Evolutionary conservation across 176 grass and related monocot genomes (phyloP).

Genomic region (Saccharum officinarum): DNA sequence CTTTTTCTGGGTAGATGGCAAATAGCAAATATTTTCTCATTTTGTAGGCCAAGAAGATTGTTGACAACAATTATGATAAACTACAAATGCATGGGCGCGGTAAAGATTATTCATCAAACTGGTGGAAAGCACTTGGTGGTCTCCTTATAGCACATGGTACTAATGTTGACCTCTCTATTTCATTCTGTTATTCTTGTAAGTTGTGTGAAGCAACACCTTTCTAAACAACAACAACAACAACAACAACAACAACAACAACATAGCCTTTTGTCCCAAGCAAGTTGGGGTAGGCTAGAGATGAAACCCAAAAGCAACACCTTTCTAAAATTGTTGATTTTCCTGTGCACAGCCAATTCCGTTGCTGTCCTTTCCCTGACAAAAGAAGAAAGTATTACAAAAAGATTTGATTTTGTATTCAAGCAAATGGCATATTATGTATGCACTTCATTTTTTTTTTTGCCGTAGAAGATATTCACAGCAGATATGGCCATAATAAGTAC

Average conservation of each 20-base stretch:
- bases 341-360: not conserved
- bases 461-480: not conserved
- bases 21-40: constrained; percentile 19
- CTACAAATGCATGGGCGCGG: constrained; percentile 84
- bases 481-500: not conserved
- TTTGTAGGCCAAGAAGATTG: constrained; percentile 79
- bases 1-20: constrained; percentile 3
- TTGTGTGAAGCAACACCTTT: not conserved
- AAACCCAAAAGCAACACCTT: too few species aligned
- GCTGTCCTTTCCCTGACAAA: not conserved
- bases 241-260: too few species aligned
- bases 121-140: constrained; percentile 93
- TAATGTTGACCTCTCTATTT: constrained; percentile 1
- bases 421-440: not conserved
- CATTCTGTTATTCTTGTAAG: not conserved
- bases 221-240: too few species aligned
- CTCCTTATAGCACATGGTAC: constrained; percentile 81
- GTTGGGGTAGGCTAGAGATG: too few species aligned
- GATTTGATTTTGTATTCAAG: not conserved
- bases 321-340: not conserved
- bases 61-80: constrained; percentile 73
- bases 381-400: constrained; percentile 5
- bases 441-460: not conserved
- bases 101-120: constrained; percentile 80
- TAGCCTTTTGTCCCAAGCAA: too few species aligned